These are phyloP conservation scores for Heracleum sosnowskyi DNA, from an alignment of 129 eudicot species.

Conservation along the genomic window DNA sequence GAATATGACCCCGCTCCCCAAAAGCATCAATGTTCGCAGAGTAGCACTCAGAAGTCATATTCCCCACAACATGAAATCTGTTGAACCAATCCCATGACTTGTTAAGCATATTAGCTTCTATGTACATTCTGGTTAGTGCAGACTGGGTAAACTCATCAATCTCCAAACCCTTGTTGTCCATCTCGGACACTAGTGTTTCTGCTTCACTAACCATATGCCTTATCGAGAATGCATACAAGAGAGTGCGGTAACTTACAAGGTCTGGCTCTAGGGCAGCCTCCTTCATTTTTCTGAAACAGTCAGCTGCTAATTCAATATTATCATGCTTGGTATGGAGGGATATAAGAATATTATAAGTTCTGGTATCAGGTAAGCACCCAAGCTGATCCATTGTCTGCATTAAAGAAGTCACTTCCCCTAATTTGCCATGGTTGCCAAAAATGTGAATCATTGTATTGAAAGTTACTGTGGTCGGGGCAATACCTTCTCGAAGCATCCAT, in stretches of 20 bases:
- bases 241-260: conserved; percentile 77
- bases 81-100: conserved; percentile 70
- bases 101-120: conserved; percentile 60
- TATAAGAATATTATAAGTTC: conserved; percentile 85
- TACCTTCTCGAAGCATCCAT: conserved; percentile 55
- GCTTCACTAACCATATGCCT: conserved; percentile 85
- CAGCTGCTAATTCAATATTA: conserved; percentile 45
- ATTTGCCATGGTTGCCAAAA: conserved; percentile 61
- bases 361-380: conserved; percentile 62
- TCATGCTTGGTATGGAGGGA: conserved; percentile 68
- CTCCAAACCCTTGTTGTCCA: conserved; percentile 58
- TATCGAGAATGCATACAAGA: conserved; percentile 69
- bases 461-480: conserved; percentile 66
- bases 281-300: conserved; percentile 61
- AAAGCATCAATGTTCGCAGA: conserved; percentile 84
- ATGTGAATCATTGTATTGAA: conserved; percentile 89
- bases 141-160: conserved; percentile 87
- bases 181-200: conserved; percentile 59
- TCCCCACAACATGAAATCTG: conserved; percentile 62
- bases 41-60: conserved; percentile 75
- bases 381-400: conserved; percentile 65
- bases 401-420: conserved; percentile 52
- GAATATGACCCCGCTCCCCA: conserved; percentile 64
- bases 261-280: conserved; percentile 64
- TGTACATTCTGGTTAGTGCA: conserved; percentile 79